Evolutionary conservation across 106 monocot species (phyloP), one percentile per base, ranked within the genome.

Genomic region (Dendrobium catenatum): DNA sequence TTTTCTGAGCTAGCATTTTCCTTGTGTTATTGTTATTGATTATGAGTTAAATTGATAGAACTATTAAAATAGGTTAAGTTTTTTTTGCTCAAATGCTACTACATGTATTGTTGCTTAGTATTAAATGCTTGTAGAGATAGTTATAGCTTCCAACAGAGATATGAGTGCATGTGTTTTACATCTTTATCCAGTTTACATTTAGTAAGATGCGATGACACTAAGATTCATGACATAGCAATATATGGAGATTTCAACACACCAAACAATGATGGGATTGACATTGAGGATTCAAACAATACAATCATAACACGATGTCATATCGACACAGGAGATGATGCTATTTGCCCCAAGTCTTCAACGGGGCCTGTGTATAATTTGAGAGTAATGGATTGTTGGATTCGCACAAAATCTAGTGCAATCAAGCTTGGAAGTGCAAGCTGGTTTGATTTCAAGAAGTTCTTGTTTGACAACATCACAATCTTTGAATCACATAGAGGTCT

Each of bases 211-310:
- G 75, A 89, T 43, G 84, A 87, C 61, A 79, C 86, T 16, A 33
- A 74, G 55, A 86, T 95, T 33, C 67, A 85, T 37, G 89, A 93
- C 75, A 84, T 99, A 56, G 85, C 83, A 20, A 99, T 99, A 67
- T 86, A 83, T 48, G 98, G 98, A 17, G 93, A 99, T 83, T 99
- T 93, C 72, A 59, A 99, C 82, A 80, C 95, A 0, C 95, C 98
- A 19, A 99, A 99, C 86, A 99, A 99, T 78, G 98, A 99, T 76
- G 93, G 95, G 18, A 99, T 99, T 40, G 98, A 99, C 80, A 91
- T 99, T 31, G 89, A 91, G 79, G 98, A 95, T 85, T 99, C 98
- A 3, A 99, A 95, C 89, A 95, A 99, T 76, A 99, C 98, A 9
- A 58, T 87, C 77, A 93, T 99, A 80, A 85, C 88, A 16, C 77